Evolutionary conservation across 768 basidiomycete species (phyloP).

Genomic region (Tubosaeta brunneosetosa): DNA sequence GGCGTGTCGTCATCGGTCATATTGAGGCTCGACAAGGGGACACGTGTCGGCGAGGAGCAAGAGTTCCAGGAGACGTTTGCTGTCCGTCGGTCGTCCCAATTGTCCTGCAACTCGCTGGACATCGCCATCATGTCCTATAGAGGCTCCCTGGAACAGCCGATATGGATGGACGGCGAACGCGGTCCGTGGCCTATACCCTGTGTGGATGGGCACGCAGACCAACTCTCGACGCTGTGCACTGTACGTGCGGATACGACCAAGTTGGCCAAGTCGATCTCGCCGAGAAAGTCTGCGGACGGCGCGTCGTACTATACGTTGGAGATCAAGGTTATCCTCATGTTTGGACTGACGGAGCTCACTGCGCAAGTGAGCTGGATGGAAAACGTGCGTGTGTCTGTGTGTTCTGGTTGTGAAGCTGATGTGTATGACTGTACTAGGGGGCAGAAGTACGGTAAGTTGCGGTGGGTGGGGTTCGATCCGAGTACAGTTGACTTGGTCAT

Average conservation of each 20-base stretch:
- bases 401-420: background rate
- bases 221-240: constrained; percentile 34
- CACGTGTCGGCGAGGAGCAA: constrained; percentile 41
- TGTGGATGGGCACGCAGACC: constrained; percentile 16
- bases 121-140: constrained; percentile 29
- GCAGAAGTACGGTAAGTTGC: constrained; percentile 32
- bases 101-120: constrained; percentile 18
- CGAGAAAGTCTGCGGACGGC: constrained; percentile 20
- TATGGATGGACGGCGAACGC: constrained; percentile 33
- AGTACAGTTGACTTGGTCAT: too few species aligned
- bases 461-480: background rate
- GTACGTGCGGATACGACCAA: constrained; percentile 31
- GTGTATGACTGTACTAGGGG: constrained; percentile 18
- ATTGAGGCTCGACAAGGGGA: constrained; percentile 31
- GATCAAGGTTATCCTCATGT: constrained; percentile 39
- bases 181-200: constrained; percentile 13
- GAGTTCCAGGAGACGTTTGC: constrained; percentile 40
- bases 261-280: constrained; percentile 23
- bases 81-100: constrained; percentile 23
- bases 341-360: constrained; percentile 51
- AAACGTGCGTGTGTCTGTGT: constrained; percentile 32
- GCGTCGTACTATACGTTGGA: constrained; percentile 25
- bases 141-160: constrained; percentile 23
- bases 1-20: background rate
- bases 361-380: constrained; percentile 51